Conservation (phyloP, 495 filamentous ascomycete genomes). For the Penicillium macrosclerotiorum region DNA sequence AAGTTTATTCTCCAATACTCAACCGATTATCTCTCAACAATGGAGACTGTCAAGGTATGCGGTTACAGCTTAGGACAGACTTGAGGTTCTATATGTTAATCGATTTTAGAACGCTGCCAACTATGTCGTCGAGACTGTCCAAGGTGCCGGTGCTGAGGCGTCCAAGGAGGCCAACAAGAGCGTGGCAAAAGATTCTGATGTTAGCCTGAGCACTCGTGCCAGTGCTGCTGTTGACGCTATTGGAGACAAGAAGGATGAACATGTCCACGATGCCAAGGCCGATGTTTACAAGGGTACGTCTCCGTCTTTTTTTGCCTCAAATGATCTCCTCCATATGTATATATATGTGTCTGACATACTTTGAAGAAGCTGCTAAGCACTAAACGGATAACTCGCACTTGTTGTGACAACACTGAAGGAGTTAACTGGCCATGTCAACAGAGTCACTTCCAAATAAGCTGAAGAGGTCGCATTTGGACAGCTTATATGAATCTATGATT, state of each 20-base stretch:
- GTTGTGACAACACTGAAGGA: too few species aligned
- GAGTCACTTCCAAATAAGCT: too few species aligned
- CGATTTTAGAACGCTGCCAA: conserved; percentile 15
- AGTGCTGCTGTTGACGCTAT: conserved; percentile 19
- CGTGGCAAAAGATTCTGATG: conserved; percentile 20
- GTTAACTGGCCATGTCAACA: too few species aligned
- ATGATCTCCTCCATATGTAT: not conserved
- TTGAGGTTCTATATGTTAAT: not conserved
- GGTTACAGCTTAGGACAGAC: too few species aligned
- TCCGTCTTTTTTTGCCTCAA: not conserved
- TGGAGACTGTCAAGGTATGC: conserved; percentile 22
- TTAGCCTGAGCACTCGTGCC: conserved; percentile 15
- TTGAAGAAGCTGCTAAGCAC: conserved; percentile 9
- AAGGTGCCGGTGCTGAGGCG: conserved; percentile 16
- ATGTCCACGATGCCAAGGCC: conserved; percentile 19
- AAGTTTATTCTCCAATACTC: too few species aligned
- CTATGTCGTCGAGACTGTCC: conserved; percentile 21
- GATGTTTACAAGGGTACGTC: conserved; percentile 24
- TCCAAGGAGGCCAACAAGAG: conserved; percentile 25
- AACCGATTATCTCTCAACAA: too few species aligned
- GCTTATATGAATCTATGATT: too few species aligned
- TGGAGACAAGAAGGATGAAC: conserved; percentile 22
- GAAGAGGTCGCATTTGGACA: too few species aligned
- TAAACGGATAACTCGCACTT: too few species aligned
- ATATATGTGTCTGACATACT: not conserved